Percentiles rank a stretch among this genome's conserved stretches.
These are phyloP conservation scores for Kwoniella dendrophila DNA, from an alignment of 768 basidiomycete genomes.

Conservation along the genomic window DNA sequence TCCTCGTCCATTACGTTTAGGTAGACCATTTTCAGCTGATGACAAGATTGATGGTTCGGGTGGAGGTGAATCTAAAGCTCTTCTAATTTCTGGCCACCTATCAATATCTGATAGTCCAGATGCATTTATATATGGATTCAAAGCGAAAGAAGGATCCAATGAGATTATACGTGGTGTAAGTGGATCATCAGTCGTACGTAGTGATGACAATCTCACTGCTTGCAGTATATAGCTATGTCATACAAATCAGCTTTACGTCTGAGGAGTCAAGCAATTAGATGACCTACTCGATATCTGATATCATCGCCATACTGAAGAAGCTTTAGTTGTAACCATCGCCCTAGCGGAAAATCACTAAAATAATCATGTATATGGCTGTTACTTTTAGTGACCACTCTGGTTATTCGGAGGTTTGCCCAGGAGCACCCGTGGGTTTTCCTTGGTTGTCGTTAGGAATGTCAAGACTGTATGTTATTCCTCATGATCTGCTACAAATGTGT, in stretches of 20 bases:
- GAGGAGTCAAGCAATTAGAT: neutral
- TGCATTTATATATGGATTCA: constrained; percentile 81
- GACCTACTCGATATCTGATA: constrained; percentile 53
- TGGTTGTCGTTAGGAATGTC: too few species aligned
- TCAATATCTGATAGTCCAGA: constrained; percentile 76
- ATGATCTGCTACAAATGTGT: too few species aligned
- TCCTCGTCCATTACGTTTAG: constrained; percentile 47
- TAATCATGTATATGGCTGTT: too few species aligned
- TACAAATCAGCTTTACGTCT: neutral
- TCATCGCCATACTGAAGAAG: constrained; percentile 49
- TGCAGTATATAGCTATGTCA: constrained; percentile 72
- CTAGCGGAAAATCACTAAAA: too few species aligned
- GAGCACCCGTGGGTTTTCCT: too few species aligned
- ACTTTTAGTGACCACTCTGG: too few species aligned
- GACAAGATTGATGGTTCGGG: constrained; percentile 67
- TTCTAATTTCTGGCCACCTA: constrained; percentile 80
- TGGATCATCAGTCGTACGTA: constrained; percentile 85
- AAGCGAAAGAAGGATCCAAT: constrained; percentile 69
- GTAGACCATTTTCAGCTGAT: constrained; percentile 30
- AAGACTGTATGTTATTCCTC: too few species aligned
- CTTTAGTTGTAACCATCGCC: neutral
- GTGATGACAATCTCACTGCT: constrained; percentile 76
- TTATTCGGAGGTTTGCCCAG: too few species aligned
- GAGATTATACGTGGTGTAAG: constrained; percentile 80
- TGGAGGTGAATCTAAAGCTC: constrained; percentile 60